Percentiles rank a stretch among this genome's conserved stretches.
Evolutionary conservation across 2,329 filamentous ascomycete genomes (phyloP).

Genomic region (Aspergillus sp.): DNA sequence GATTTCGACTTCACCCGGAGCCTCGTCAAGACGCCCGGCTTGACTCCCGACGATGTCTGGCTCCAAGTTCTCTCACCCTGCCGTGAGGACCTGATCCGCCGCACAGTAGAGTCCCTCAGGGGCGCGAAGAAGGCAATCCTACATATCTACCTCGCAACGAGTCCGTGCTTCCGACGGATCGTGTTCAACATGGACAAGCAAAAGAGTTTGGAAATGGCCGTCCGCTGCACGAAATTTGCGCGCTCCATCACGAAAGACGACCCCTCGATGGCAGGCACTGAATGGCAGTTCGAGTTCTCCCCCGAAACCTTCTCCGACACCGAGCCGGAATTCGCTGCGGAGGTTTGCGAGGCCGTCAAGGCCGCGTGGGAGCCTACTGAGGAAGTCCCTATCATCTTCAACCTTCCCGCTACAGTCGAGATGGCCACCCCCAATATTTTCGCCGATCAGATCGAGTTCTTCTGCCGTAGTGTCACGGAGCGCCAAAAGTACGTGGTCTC

Average conservation of each 20-base stretch:
- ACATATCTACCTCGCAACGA: conserved; percentile 94
- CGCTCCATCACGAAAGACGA: conserved; percentile 85
- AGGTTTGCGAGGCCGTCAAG: conserved; percentile 91
- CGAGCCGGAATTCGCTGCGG: conserved; percentile 75
- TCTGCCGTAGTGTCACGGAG: conserved; percentile 80
- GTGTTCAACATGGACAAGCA: conserved; percentile 87
- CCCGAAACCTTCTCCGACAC: conserved; percentile 80
- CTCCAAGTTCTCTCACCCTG: conserved; percentile 92
- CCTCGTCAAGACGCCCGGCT: conserved; percentile 79
- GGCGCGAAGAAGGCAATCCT: conserved; percentile 92
- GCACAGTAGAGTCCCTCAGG: conserved; percentile 83
- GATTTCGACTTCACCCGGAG: conserved; percentile 94
- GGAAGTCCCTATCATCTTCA: conserved; percentile 88
- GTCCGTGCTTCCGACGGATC: conserved; percentile 88
- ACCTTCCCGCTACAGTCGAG: conserved; percentile 93
- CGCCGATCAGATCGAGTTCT: conserved; percentile 95
- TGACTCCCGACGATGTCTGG: conserved; percentile 84
- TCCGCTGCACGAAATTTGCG: conserved; percentile 81
- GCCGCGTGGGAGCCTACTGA: conserved; percentile 81
- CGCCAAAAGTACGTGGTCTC: conserved; percentile 85
- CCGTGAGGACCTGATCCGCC: conserved; percentile 82
- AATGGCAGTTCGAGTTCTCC: conserved; percentile 54
- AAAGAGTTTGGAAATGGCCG: conserved; percentile 76
- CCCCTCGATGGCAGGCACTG: conserved; percentile 54
- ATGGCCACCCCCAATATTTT: conserved; percentile 93